phyloP scores from a whole-genome alignment of 768 basidiomycete species.

The Russula olivacea region DNA sequence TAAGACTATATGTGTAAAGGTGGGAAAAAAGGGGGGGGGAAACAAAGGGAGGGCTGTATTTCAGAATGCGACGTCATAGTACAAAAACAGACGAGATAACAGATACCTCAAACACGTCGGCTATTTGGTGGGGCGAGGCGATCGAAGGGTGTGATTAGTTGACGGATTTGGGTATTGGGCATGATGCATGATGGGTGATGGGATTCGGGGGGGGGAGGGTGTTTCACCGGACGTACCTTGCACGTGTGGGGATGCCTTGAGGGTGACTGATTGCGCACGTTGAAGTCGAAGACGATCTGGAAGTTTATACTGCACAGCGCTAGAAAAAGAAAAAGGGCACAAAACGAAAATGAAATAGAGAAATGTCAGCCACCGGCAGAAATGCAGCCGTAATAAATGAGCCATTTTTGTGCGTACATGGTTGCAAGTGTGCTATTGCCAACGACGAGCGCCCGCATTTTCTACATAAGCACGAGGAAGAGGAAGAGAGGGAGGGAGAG shows the following conservation, averaged over 20 bases:
- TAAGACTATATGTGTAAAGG: constrained; percentile 47
- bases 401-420: constrained; percentile 41
- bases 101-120: constrained; percentile 71
- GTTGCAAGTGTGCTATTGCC: constrained; percentile 67
- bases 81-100: not conserved
- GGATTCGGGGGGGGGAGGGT: not conserved
- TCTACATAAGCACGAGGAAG: constrained; percentile 37
- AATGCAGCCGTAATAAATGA: not conserved
- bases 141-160: not conserved
- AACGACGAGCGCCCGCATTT: constrained; percentile 72
- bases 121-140: constrained; percentile 34
- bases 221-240: constrained; percentile 48
- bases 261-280: constrained; percentile 63
- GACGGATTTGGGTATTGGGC: not conserved
- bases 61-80: constrained; percentile 1
- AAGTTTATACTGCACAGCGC: constrained; percentile 60
- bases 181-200: not conserved
- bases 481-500: not conserved
- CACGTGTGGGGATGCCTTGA: constrained; percentile 61
- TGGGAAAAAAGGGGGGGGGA: not conserved
- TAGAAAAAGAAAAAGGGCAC: constrained; percentile 28
- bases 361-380: not conserved
- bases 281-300: constrained; percentile 59
- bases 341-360: too few species aligned
- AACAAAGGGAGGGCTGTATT: not conserved